A percentile compares a stretch with the other conserved stretches of the same genome.
Evolutionary conservation across 768 basidiomycete genomes (phyloP).

Genomic region (Suillus luteus): DNA sequence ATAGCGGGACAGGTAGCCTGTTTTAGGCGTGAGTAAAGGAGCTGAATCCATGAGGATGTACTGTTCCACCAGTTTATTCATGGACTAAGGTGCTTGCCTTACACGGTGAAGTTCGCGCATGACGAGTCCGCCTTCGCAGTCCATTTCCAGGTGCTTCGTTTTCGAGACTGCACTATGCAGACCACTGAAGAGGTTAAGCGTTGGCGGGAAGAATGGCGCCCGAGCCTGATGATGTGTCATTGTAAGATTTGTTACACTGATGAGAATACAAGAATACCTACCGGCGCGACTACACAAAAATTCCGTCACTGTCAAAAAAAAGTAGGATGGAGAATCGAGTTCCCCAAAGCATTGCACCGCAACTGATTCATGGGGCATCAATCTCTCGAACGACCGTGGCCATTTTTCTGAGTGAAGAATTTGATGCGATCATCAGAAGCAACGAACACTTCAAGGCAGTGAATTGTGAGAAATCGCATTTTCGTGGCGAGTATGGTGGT

Average conservation of each 20-base stretch:
- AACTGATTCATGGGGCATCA: neutral
- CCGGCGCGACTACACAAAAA: neutral
- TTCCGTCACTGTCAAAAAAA: neutral
- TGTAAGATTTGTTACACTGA: neutral
- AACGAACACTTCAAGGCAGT: neutral
- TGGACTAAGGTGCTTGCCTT: neutral
- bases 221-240: neutral
- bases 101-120: neutral
- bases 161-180: neutral
- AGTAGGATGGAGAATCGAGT: constrained; percentile 9
- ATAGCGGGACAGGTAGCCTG: constrained; percentile 1
- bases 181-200: neutral
- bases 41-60: neutral
- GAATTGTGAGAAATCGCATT: neutral
- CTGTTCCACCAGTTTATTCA: neutral
- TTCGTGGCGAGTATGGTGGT: neutral
- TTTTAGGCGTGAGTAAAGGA: neutral
- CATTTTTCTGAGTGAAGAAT: neutral
- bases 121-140: neutral
- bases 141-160: neutral
- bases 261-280: constrained; percentile 26
- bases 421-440: neutral
- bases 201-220: neutral
- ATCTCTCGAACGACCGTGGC: neutral
- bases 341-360: neutral